Evolutionary conservation across 2,329 filamentous ascomycete genomes (phyloP), one percentile per base, ranked within the genome.

Genomic region (Colletotrichum sp.): DNA sequence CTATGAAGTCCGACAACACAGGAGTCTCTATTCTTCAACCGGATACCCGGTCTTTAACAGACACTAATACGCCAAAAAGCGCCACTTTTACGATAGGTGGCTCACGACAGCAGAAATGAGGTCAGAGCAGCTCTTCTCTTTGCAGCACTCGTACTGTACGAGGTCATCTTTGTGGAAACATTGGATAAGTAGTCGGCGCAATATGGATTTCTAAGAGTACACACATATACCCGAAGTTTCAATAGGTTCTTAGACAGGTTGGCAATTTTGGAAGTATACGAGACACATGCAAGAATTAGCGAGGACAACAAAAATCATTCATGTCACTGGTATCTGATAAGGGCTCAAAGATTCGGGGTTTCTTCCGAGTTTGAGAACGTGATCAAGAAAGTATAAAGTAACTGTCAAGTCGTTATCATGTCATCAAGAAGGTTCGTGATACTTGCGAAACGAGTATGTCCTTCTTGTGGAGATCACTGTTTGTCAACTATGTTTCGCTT

Each of bases 381-480:
- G 0, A 44, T 44, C 5, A 1, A n/a, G 18, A n/a, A 8, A 10
- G 9, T 18, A 9, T 2, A n/a, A 6, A 44, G 18, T n/a, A 12
- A n/a, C 1, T 49, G 1, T 7, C 6, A 7, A 4, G 39, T n/a
- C 39, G 18, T 6, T 4, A n/a, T 49, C 18, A 7, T 7, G 6
- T 21, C 57, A n/a, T 60, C 16, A 26, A 2, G 7, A 60, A 30
- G 8, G n/a, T 21, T 30, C 5, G 16, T 60, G 57, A 3, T 26
- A 2, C 2, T 59, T 60, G 24, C 16, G 28, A n/a, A 30, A 16
- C 18, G 18, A 30, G 6, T 5, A 9, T n/a, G 4, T 32, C 57
- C 2, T 13, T n/a, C 18, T 30, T n/a, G 28, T 30, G 57, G 28
- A n/a, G 57, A 30, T 3, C 9, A 12, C 24, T n/a, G 4, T 60